Percentiles rank a stretch among this genome's conserved stretches.
Conservation (phyloP, 2,329 filamentous ascomycete genomes). For the Calonectria pteridis region DNA sequence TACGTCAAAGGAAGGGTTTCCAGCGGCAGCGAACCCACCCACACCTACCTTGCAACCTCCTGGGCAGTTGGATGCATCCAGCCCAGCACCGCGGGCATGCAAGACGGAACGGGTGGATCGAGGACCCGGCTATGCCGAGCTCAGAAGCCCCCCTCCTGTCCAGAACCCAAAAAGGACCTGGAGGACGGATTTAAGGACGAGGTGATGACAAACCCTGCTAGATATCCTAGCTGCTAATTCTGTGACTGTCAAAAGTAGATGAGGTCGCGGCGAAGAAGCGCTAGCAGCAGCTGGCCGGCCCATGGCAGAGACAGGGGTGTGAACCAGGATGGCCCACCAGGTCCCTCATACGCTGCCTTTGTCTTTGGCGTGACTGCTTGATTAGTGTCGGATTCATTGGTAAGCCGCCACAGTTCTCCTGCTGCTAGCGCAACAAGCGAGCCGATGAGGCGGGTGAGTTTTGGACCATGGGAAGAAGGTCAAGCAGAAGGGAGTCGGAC, state of each 20-base stretch:
- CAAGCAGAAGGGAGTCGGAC: slow-evolving; percentile 18
- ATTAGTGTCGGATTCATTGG: slow-evolving; percentile 28
- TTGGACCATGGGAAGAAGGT: slow-evolving; percentile 22
- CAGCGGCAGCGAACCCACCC: slow-evolving; percentile 28
- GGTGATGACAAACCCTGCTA: slow-evolving; percentile 12
- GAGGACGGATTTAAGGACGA: background rate
- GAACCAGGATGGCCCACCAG: slow-evolving; percentile 14
- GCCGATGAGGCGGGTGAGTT: slow-evolving; percentile 27
- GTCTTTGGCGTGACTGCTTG: slow-evolving; percentile 19
- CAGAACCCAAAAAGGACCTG: background rate
- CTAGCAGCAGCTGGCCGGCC: slow-evolving; percentile 13
- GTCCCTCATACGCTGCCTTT: background rate
- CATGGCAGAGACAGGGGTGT: slow-evolving; percentile 4
- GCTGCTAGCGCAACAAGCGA: slow-evolving; percentile 25
- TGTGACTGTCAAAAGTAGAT: slow-evolving; percentile 7
- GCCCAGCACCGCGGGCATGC: slow-evolving; percentile 20
- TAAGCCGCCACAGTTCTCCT: slow-evolving; percentile 26
- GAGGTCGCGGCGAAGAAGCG: slow-evolving; percentile 4
- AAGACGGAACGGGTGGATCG: slow-evolving; percentile 30
- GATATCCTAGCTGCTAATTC: background rate
- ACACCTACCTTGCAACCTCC: slow-evolving; percentile 18
- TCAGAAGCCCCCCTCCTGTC: slow-evolving; percentile 1
- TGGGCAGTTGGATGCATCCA: slow-evolving; percentile 29
- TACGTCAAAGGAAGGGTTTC: slow-evolving; percentile 14
- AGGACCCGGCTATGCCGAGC: slow-evolving; percentile 28